These are phyloP conservation scores for Russula sp. DNA, from an alignment of 768 basidiomycete species.

Conservation along the genomic window DNA sequence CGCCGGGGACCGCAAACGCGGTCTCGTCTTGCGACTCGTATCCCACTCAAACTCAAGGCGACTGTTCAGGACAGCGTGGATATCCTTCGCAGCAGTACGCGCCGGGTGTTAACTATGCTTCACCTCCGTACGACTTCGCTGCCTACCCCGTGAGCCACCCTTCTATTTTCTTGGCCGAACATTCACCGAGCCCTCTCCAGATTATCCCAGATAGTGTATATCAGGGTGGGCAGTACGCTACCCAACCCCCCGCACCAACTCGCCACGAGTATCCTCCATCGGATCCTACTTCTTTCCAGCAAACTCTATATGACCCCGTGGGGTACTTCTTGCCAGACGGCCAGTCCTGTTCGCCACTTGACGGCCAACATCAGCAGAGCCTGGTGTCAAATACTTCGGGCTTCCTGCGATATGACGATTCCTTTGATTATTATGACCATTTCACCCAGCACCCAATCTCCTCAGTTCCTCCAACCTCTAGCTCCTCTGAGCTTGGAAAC, in stretches of 20 bases:
- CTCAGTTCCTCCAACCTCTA: conserved; percentile 1
- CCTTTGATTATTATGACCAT: background rate
- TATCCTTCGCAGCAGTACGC: conserved; percentile 6
- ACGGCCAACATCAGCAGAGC: conserved; percentile 7
- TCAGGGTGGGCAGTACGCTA: background rate
- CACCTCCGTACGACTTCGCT: conserved; percentile 18
- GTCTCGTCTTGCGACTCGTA: conserved; percentile 5
- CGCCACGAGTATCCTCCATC: conserved; percentile 11
- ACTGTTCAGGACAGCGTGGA: conserved; percentile 2
- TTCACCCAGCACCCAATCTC: background rate
- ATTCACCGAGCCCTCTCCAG: conserved; percentile 8
- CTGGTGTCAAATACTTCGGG: background rate
- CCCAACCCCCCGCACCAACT: background rate
- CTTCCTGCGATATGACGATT: conserved; percentile 1
- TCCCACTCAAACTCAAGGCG: background rate
- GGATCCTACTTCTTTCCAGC: conserved; percentile 1
- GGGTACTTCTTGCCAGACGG: conserved; percentile 1
- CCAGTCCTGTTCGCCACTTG: background rate
- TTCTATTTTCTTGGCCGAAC: background rate
- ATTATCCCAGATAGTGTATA: background rate
- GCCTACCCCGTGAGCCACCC: conserved; percentile 16
- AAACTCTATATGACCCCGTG: background rate
- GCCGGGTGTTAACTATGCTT: conserved; percentile 6
- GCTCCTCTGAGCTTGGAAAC: conserved; percentile 20
- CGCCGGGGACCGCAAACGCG: background rate